These are phyloP conservation scores for Sextonia rubra DNA, from an alignment of 164 flowering plant species.

Conservation along the genomic window DNA sequence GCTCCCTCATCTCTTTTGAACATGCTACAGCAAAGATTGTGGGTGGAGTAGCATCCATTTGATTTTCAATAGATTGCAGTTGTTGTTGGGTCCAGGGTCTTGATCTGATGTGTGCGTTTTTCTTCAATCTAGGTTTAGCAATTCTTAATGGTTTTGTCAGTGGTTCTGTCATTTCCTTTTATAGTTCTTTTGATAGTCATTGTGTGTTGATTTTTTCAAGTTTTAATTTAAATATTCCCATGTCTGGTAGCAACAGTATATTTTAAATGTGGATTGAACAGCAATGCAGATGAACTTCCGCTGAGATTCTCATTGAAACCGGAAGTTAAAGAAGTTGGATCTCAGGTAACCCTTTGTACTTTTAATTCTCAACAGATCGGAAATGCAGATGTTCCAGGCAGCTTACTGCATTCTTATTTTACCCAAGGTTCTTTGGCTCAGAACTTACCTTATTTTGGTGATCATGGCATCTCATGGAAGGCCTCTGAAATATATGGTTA, in stretches of 20 bases:
- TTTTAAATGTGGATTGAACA: not conserved
- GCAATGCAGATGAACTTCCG: no score
- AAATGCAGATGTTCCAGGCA: no score
- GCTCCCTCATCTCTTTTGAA: not conserved
- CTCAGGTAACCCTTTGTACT: no score
- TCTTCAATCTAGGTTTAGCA: slow-evolving; percentile 15
- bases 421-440: no score
- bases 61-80: slow-evolving; percentile 8
- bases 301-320: no score
- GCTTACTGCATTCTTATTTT: no score
- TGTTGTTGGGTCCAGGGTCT: slow-evolving; percentile 5
- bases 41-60: slow-evolving; percentile 16
- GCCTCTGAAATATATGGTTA: no score
- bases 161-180: slow-evolving; percentile 13
- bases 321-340: no score
- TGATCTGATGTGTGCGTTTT: slow-evolving; percentile 19
- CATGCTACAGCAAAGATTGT: slow-evolving; percentile 1
- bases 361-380: no score
- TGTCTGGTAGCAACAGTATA: not conserved
- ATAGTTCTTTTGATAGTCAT: slow-evolving; percentile 22
- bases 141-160: not conserved
- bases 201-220: slow-evolving; percentile 16
- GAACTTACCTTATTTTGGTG: no score
- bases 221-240: not conserved
- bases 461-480: no score